Evolutionary conservation across 805 yeast species (phyloP), one percentile per base, ranked within the genome.

Genomic region (Jamesozyma piceae): DNA sequence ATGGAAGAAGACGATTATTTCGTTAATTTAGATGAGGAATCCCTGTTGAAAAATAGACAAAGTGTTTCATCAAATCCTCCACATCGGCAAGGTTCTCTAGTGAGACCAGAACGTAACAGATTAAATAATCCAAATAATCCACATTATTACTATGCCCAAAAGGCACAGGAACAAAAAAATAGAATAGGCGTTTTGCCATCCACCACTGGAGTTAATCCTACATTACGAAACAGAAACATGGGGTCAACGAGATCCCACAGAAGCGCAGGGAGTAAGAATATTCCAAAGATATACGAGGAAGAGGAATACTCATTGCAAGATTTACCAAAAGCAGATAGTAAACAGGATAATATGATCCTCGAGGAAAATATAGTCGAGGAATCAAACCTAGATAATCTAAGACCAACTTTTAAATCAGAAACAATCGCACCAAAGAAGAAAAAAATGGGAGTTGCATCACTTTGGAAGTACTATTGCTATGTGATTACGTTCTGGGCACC

Each of bases 401-500:
- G 38, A 18, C 38, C 42, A 8, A 20, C 38, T 9, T 21, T 43
- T 15, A 42, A 41, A 24, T 14, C 35, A 17, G 45, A 39, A 22
- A 31, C 15, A 3, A 30, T 15, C 17, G 38, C 47, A 3, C 27
- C 31, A 30, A 44, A 29, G 35, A 36, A 29, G 22, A 43, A 42
- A 19, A 31, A 21, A n/a, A 31, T 40, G 1, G 37, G 39, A 17
- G 30, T 42, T 13, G 14, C 41, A 13, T 46, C 53, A 5, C 20
- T 47, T n/a, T 92, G 98, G 98, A 75, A 75, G 49, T 65, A 78
- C 1, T 92, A 87, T 65, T 88, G 96, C 60, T 76, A 77, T 50
- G 52, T 75, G 10, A 66, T 92, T 29, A 89, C 98, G 0, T 87
- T 87, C 61, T 90, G 97, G 92, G 94, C 95, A 3, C 95, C 97